Percentiles rank a stretch among this genome's conserved stretches.
Evolutionary conservation across 352 stramenopile genomes (phyloP).

Genomic region (Globisporangium viniferum): DNA sequence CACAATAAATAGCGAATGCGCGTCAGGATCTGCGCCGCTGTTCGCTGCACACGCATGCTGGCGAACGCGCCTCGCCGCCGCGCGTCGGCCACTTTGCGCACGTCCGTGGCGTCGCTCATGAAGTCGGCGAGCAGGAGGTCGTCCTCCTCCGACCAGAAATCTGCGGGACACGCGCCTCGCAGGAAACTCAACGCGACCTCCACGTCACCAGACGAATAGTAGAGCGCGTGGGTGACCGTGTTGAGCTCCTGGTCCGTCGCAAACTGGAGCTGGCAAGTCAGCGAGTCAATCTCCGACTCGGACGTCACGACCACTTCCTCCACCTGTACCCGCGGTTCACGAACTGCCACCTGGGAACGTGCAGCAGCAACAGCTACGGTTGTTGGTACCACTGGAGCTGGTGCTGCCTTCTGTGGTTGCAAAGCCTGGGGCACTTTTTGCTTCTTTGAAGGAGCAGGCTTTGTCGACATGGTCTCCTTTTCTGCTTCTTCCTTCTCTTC

Average conservation of each 20-base stretch:
- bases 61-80: conserved; percentile 31
- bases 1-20: conserved; percentile 68
- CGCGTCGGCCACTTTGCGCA: conserved; percentile 22
- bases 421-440: background rate
- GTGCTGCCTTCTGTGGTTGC: too few relatives aligned
- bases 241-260: conserved; percentile 26
- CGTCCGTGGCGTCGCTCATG: conserved; percentile 9
- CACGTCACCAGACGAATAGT: conserved; percentile 35
- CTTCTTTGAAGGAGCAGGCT: conserved; percentile 12
- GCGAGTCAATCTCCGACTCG: conserved; percentile 23
- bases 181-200: conserved; percentile 33
- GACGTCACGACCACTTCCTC: conserved; percentile 18
- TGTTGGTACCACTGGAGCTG: background rate
- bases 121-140: conserved; percentile 42
- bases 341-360: background rate
- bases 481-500: background rate
- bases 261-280: conserved; percentile 34
- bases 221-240: conserved; percentile 37
- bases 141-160: conserved; percentile 49
- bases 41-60: conserved; percentile 34
- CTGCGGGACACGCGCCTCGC: conserved; percentile 19
- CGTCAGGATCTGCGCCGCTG: conserved; percentile 38
- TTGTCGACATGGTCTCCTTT: background rate
- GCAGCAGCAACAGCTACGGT: background rate
- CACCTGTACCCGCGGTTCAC: background rate